Percentiles rank a stretch among this genome's conserved stretches.
phyloP scores from a whole-genome alignment of 2,329 filamentous ascomycete species.

The Phyllachora maydis region DNA sequence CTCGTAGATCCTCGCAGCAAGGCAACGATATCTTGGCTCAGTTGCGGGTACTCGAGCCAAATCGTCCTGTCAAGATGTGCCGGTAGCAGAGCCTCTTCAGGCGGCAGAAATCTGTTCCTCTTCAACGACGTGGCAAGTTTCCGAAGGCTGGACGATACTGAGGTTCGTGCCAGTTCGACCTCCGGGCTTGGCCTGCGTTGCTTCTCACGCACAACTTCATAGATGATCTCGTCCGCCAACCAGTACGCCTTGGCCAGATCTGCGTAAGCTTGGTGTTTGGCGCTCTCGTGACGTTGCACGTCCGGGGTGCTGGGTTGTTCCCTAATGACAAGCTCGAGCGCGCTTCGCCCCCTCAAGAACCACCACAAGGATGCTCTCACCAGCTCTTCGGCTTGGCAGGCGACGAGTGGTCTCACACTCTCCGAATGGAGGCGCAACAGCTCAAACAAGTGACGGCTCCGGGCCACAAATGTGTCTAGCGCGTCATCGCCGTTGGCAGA shows the following conservation, averaged over 20 bases:
- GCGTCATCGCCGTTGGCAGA: constrained; percentile 39
- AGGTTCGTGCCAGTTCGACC: constrained; percentile 29
- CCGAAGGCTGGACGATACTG: constrained; percentile 38
- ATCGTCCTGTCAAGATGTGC: constrained; percentile 64
- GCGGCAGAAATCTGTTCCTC: constrained; percentile 58
- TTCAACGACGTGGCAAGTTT: constrained; percentile 69
- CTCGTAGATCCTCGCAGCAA: constrained; percentile 44
- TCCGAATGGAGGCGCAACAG: constrained; percentile 65
- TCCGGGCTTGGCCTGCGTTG: constrained; percentile 23
- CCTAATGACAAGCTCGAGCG: constrained; percentile 52
- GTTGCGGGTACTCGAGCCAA: constrained; percentile 58
- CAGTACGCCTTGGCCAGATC: constrained; percentile 75
- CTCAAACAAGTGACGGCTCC: constrained; percentile 53
- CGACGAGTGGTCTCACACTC: constrained; percentile 42
- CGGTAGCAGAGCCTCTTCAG: constrained; percentile 46
- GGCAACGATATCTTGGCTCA: constrained; percentile 50
- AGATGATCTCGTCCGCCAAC: constrained; percentile 40
- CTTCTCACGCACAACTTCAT: constrained; percentile 26
- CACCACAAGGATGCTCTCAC: constrained; percentile 65
- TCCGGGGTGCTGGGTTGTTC: constrained; percentile 35
- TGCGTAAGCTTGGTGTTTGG: constrained; percentile 58
- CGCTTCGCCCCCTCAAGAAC: constrained; percentile 65
- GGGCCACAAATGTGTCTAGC: constrained; percentile 45
- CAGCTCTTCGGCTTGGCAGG: constrained; percentile 44
- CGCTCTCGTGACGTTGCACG: constrained; percentile 28